Conservation (phyloP, 1,139 yeast genomes). For the Pichia sp. region DNA sequence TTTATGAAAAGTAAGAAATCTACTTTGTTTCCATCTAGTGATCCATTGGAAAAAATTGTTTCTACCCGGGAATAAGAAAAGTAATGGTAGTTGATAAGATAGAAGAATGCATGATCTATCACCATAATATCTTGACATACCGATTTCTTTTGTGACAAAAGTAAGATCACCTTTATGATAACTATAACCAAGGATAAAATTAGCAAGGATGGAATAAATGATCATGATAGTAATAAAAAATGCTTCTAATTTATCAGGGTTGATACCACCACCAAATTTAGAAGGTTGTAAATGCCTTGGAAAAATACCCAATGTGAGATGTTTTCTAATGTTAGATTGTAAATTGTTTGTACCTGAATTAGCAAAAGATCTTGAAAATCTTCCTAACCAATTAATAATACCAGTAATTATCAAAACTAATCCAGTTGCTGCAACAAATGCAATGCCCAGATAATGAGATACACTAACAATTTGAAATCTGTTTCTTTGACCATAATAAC, state of each 20-base stretch:
- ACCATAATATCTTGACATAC: conserved; percentile 47
- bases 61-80: conserved; percentile 58
- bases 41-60: conserved; percentile 58
- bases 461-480: conserved; percentile 34
- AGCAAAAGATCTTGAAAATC: conserved; percentile 33
- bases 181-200: conserved; percentile 31
- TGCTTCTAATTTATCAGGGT: conserved; percentile 64
- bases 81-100: conserved; percentile 45
- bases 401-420: conserved; percentile 36
- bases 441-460: conserved; percentile 44
- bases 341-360: conserved; percentile 30
- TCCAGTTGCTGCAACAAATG: conserved; percentile 43
- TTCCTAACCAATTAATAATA: conserved; percentile 36
- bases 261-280: conserved; percentile 27
- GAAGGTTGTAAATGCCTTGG: conserved; percentile 37
- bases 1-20: conserved; percentile 59
- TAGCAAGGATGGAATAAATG: conserved; percentile 31
- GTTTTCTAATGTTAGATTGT: conserved; percentile 35
- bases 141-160: conserved; percentile 34
- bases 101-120: conserved; percentile 55
- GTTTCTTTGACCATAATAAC: conserved; percentile 29
- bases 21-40: conserved; percentile 59
- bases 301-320: conserved; percentile 43
- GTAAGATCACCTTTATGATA: conserved; percentile 35
- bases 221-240: conserved; percentile 42